These are phyloP conservation scores for Cryoendolithus antarcticus DNA, from an alignment of 2,329 filamentous ascomycete species.

Conservation along the genomic window DNA sequence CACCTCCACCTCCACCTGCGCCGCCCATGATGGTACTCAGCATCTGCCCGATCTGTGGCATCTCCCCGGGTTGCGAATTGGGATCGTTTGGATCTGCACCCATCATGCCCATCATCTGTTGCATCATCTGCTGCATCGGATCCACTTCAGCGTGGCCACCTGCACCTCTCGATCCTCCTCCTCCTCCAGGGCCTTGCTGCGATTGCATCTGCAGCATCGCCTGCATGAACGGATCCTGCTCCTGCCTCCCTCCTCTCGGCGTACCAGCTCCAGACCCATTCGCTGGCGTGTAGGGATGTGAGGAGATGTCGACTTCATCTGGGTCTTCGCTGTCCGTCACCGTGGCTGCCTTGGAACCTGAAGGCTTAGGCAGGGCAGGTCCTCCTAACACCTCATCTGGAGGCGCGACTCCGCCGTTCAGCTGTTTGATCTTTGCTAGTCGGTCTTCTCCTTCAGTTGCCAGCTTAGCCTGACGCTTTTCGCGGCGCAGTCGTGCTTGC, in stretches of 20 bases:
- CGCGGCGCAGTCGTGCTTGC: constrained; percentile 63
- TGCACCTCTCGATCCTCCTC: neutral
- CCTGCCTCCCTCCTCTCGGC: constrained; percentile 4
- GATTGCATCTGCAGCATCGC: constrained; percentile 21
- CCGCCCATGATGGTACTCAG: constrained; percentile 32
- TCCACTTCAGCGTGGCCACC: constrained; percentile 34
- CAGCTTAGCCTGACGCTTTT: constrained; percentile 69
- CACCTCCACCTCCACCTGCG: constrained; percentile 7
- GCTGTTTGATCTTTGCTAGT: constrained; percentile 61
- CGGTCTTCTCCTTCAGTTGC: constrained; percentile 56
- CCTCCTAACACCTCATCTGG: constrained; percentile 21
- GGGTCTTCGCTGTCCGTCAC: constrained; percentile 43
- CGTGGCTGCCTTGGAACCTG: constrained; percentile 16
- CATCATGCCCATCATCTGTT: constrained; percentile 52
- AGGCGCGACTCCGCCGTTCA: constrained; percentile 38
- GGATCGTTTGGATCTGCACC: constrained; percentile 15
- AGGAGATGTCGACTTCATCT: constrained; percentile 67
- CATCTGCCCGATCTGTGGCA: constrained; percentile 32
- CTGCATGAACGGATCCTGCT: constrained; percentile 15
- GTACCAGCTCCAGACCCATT: constrained; percentile 9
- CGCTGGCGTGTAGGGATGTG: constrained; percentile 28
- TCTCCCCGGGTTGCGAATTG: constrained; percentile 26
- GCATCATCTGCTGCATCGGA: constrained; percentile 62
- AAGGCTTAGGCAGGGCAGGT: constrained; percentile 1
- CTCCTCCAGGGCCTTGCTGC: constrained; percentile 7